Conservation (phyloP, 2,329 filamentous ascomycete genomes). For the Capronia coronata region DNA sequence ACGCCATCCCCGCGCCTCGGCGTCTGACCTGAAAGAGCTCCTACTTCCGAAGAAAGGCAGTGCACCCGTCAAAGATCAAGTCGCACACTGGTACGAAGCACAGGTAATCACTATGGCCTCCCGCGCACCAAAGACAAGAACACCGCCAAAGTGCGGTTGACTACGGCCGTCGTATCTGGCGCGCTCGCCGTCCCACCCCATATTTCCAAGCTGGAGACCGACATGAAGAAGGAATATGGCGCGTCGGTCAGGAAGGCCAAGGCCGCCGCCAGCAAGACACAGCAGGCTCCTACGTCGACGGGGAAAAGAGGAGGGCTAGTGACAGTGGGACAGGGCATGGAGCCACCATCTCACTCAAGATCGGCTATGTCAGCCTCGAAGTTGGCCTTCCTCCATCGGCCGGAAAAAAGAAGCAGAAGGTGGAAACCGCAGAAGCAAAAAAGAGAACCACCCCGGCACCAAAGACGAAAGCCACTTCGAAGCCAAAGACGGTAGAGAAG, state of each 20-base stretch:
- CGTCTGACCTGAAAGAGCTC: constrained; percentile 41
- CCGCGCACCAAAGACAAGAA: constrained; percentile 52
- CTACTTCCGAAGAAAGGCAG: constrained; percentile 31
- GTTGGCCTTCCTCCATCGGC: constrained; percentile 2
- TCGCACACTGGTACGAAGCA: constrained; percentile 57
- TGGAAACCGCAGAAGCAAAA: background rate
- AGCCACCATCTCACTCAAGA: constrained; percentile 13
- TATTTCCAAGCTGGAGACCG: constrained; percentile 46
- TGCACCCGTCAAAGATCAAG: constrained; percentile 40
- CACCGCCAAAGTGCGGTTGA: constrained; percentile 52
- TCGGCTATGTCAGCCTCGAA: constrained; percentile 9
- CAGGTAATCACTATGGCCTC: constrained; percentile 59
- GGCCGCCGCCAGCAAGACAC: constrained; percentile 8
- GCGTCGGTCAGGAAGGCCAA: constrained; percentile 40
- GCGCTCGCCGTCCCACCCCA: constrained; percentile 46
- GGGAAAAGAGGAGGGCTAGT: constrained; percentile 12
- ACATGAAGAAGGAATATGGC: constrained; percentile 52
- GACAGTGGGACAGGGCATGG: background rate
- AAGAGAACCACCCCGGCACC: background rate
- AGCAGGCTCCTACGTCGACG: constrained; percentile 1
- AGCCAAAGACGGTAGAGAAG: background rate
- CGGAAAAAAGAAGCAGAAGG: constrained; percentile 1
- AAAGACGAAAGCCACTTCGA: background rate
- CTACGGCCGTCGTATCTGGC: constrained; percentile 49
- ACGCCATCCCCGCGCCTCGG: constrained; percentile 43